Conservation (phyloP, 805 yeast genomes). For the Nakazawaea populi region DNA sequence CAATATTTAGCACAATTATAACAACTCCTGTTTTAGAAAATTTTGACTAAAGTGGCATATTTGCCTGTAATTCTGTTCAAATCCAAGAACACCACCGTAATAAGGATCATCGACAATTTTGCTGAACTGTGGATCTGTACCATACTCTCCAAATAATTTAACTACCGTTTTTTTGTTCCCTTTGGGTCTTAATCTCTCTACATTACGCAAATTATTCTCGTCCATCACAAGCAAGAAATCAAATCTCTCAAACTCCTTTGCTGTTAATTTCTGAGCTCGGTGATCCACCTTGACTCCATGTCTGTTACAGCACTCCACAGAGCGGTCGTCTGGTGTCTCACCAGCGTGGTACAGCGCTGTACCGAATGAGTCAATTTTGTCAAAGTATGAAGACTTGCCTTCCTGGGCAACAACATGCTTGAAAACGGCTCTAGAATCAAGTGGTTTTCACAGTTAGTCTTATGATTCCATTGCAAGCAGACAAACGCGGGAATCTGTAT, state of each 20-base stretch:
- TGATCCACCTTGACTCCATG: constrained; percentile 76
- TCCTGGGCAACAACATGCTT: constrained; percentile 50
- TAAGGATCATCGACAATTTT: constrained; percentile 84
- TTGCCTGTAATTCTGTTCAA: constrained; percentile 74
- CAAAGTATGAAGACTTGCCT: constrained; percentile 39
- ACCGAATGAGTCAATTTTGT: constrained; percentile 78
- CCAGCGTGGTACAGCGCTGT: constrained; percentile 85
- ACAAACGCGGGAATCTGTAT: neutral
- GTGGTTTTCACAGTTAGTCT: no score
- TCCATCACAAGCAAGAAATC: constrained; percentile 74
- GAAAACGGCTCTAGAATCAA: constrained; percentile 55
- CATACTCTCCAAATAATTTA: constrained; percentile 77
- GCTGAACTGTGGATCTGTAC: constrained; percentile 41
- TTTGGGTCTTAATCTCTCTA: constrained; percentile 48
- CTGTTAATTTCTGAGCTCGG: constrained; percentile 60
- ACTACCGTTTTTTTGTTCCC: constrained; percentile 40
- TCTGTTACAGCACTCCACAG: constrained; percentile 57
- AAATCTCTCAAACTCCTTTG: constrained; percentile 46
- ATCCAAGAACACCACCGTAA: constrained; percentile 83
- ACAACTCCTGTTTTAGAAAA: constrained; percentile 48
- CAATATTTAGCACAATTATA: constrained; percentile 1
- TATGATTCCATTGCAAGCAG: no score
- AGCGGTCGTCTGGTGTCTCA: constrained; percentile 73
- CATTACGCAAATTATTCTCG: constrained; percentile 47
- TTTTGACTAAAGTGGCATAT: constrained; percentile 68